Conservation (phyloP, 805 yeast genomes). For the Hemisphaericaspora nanyangensis region DNA sequence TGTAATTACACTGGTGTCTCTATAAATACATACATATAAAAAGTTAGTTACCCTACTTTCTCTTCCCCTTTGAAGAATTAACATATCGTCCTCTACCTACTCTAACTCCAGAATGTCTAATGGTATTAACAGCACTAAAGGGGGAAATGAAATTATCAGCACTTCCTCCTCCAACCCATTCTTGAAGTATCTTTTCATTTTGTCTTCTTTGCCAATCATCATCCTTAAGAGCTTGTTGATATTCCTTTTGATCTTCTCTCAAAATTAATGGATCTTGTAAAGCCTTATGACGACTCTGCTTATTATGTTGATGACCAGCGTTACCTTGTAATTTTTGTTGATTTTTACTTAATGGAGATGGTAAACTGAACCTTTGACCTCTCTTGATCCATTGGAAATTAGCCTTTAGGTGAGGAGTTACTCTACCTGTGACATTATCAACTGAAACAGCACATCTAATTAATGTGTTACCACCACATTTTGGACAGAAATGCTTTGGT, state of each 20-base stretch:
- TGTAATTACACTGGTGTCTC: too few relatives aligned
- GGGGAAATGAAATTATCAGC: conserved; percentile 88
- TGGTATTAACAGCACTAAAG: conserved; percentile 46
- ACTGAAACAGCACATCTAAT: conserved; percentile 88
- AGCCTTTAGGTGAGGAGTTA: conserved; percentile 83
- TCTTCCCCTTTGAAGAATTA: conserved; percentile 51
- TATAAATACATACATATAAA: too few relatives aligned
- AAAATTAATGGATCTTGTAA: conserved; percentile 52
- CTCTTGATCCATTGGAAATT: conserved; percentile 92
- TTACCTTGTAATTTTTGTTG: conserved; percentile 71
- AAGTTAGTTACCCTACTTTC: too few relatives aligned
- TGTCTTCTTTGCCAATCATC: conserved; percentile 84
- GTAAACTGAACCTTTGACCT: conserved; percentile 77
- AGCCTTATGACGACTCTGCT: conserved; percentile 50
- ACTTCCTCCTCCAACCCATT: conserved; percentile 93
- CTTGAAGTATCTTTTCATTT: conserved; percentile 78
- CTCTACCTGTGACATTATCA: conserved; percentile 69
- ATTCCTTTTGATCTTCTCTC: conserved; percentile 94
- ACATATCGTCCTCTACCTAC: conserved; percentile 85
- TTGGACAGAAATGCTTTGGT: conserved; percentile 86
- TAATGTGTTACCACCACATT: conserved; percentile 92
- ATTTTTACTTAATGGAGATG: conserved; percentile 84
- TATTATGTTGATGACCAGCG: conserved; percentile 74
- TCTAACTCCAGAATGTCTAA: conserved; percentile 57
- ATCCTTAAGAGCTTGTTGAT: conserved; percentile 79